These are phyloP conservation scores for Nephelium lappaceum DNA, from an alignment of 345 rosid genomes.

Conservation along the genomic window DNA sequence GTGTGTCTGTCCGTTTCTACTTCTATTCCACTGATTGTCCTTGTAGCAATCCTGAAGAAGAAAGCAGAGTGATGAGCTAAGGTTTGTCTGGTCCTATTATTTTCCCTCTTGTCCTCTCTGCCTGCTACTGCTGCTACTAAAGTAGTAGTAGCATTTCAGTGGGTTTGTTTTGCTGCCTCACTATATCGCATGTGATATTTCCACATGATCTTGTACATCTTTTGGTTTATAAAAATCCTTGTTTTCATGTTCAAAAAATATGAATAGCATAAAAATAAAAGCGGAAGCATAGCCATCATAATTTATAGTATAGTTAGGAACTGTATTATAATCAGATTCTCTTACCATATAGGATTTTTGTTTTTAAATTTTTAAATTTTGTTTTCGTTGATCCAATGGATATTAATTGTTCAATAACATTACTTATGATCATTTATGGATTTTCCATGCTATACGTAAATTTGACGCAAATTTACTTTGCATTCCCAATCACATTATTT, in stretches of 20 bases:
- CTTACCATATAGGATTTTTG: no score
- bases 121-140: background rate
- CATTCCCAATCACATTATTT: no score
- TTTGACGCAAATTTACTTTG: no score
- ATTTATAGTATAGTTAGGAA: no score
- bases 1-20: background rate
- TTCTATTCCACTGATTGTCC: background rate
- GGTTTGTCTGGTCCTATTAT: slow-evolving; percentile 3
- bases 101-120: background rate
- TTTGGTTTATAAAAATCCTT: background rate
- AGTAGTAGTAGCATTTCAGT: background rate
- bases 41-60: background rate
- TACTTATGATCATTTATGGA: no score
- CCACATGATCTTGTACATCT: background rate
- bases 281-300: background rate
- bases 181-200: background rate
- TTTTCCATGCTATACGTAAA: no score
- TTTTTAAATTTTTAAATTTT: no score
- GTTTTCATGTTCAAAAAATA: background rate
- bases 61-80: background rate
- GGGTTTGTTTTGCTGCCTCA: background rate
- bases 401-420: no score
- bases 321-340: no score
- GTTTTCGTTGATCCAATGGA: no score
- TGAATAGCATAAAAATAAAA: background rate